Evolutionary conservation across 2,329 filamentous ascomycete genomes (phyloP).

Genomic region (Paecilomyces dactylethromorphus): DNA sequence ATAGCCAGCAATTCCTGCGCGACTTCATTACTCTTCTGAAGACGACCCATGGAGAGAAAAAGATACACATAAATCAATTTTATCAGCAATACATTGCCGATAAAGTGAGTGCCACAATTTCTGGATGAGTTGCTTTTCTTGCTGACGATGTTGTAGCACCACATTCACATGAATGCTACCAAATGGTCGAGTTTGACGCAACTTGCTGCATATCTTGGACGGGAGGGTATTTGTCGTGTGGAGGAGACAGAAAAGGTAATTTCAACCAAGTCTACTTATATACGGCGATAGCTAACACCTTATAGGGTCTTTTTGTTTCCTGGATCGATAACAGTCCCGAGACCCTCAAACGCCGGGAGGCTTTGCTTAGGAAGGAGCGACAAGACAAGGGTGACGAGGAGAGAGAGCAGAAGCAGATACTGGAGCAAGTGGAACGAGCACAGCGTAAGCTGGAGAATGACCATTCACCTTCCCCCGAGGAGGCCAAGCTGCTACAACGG

Average conservation of each 20-base stretch:
- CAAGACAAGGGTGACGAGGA: slow-evolving; percentile 89
- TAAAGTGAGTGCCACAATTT: slow-evolving; percentile 38
- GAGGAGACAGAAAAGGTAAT: slow-evolving; percentile 71
- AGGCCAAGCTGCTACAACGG: slow-evolving; percentile 41
- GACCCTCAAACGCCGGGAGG: slow-evolving; percentile 71
- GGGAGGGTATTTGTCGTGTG: slow-evolving; percentile 81
- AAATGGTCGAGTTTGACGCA: slow-evolving; percentile 84
- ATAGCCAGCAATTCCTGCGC: slow-evolving; percentile 69
- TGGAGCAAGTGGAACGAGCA: slow-evolving; percentile 75
- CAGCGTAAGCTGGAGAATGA: slow-evolving; percentile 51
- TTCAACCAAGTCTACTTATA: too few relatives aligned
- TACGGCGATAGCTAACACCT: too few relatives aligned
- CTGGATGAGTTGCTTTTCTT: not conserved
- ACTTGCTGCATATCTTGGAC: slow-evolving; percentile 78
- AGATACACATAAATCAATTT: slow-evolving; percentile 82
- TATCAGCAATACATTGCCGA: slow-evolving; percentile 91
- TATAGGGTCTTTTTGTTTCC: slow-evolving; percentile 62
- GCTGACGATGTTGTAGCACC: slow-evolving; percentile 28
- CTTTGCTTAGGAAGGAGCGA: slow-evolving; percentile 72
- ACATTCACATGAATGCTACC: slow-evolving; percentile 91
- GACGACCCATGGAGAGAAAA: slow-evolving; percentile 86
- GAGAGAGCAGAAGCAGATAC: slow-evolving; percentile 73
- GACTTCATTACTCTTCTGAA: slow-evolving; percentile 73
- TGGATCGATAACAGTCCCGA: slow-evolving; percentile 93
- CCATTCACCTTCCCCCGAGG: slow-evolving; percentile 37